Base-by-base conservation (phyloP, 1,139 yeast genomes). In the Candida glucosophila region DNA sequence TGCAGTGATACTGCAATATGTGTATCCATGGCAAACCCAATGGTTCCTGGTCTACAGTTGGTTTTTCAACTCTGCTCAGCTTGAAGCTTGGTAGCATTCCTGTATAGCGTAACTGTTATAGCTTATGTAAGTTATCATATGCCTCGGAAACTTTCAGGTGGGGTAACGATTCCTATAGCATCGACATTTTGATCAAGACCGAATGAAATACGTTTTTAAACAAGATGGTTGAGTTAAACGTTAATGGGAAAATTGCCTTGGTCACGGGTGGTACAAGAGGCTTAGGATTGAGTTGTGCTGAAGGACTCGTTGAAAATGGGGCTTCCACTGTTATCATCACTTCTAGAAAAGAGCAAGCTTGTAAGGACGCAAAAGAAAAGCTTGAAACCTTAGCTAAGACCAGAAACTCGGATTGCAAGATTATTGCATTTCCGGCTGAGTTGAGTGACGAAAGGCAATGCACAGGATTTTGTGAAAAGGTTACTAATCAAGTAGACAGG, bases 181-280 rank as follows among this genome's bases (percentile, higher is more conserved):
- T n/a, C n/a, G n/a, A n/a, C n/a, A n/a, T n/a, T n/a, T n/a, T n/a
- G n/a, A n/a, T n/a, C n/a, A n/a, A n/a, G n/a, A n/a, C n/a, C n/a
- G n/a, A n/a, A n/a, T n/a, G n/a, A n/a, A n/a, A n/a, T n/a, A n/a
- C n/a, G n/a, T n/a, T n/a, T n/a, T 8, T n/a, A 7, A 7, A 11
- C 8, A 22, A 9, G 5, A 63, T 62, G 69, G 68, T 61, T 19
- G 66, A 61, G 33, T 54, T 53, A 28, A 63, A 62, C 35, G 77
- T 76, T 18, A 55, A 72, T 29, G 83, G 79, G 17, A 79, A 79
- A 49, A 64, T 67, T 5, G 88, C 83, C 2, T 71, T 76, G 9
- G 64, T 80, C 36, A 80, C 90, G n/a, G 92, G 90, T 11, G 86
- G 88, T 20, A 72, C 85, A 22, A 61, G 90, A 39, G 90, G 90